Evolutionary conservation across 176 grass and related monocot species (phyloP), one percentile per base, ranked within the genome.

Genomic region (Dendrocalamus sinicus): DNA sequence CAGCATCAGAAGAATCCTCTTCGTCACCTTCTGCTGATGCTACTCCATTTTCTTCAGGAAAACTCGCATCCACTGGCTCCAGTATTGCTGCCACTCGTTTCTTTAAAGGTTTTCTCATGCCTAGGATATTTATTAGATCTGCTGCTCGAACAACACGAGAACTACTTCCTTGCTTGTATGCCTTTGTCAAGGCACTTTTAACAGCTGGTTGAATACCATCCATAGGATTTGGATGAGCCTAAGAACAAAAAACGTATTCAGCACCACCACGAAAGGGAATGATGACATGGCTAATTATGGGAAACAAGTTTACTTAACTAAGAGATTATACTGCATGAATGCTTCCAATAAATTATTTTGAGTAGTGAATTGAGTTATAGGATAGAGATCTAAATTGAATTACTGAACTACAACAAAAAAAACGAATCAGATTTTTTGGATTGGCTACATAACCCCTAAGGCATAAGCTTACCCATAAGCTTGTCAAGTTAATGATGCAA

Each of bases 1-100:
- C 97, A 64, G 88, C 52, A 83, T 96, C 97, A 70, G 93, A 94
- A 77, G 84, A 80, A 83, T 91, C 76, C 35, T 94, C 96, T 84
- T 95, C 93, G 2, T 90, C 94, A 30, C 80, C 84, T 87, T 94
- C 91, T 45, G 22, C 76, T 83, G 90, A 86, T 46, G 82, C 90
- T 83, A 71, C 77, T 86, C 82, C 89, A 83, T 92, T 99, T 94
- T 99, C 96, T 84, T 88, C 91, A 53, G 86, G 88, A 76, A 88
- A 48, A 87, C 89, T 95, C 86, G 83, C 87, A 82, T 91, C 97
- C 71, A 91, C 89, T 74, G 97, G 94, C 87, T 99, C 97, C 75
- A 99, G 83, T 24, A 99, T 96, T 77, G 97, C 97, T 53, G 90
- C 92, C 57, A 99, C 93, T 61, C 92, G 93, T 75, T 99, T 99